These are phyloP conservation scores for Rhipidocladum racemiflorum DNA, from an alignment of 176 grass and related monocot genomes.

Conservation along the genomic window DNA sequence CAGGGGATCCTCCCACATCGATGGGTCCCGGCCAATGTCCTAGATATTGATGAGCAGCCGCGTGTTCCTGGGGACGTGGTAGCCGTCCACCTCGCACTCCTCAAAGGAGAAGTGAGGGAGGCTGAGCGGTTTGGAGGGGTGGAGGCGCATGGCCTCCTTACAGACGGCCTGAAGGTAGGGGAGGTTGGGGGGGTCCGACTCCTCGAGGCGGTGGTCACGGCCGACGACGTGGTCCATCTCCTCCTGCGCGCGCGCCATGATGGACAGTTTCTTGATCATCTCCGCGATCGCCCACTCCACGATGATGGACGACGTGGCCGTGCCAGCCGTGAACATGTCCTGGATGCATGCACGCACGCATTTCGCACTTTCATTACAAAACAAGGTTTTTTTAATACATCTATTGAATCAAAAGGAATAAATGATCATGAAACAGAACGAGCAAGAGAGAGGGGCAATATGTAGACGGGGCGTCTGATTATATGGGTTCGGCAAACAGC, in stretches of 20 bases:
- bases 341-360: neutral
- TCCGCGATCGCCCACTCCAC: slow-evolving; percentile 81
- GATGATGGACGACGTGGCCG: slow-evolving; percentile 86
- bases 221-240: slow-evolving; percentile 70
- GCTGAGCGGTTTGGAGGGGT: slow-evolving; percentile 74
- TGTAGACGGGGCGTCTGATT: too few relatives aligned
- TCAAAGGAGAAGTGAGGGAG: slow-evolving; percentile 76
- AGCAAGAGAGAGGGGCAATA: too few relatives aligned
- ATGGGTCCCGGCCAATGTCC: slow-evolving; percentile 71
- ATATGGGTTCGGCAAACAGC: too few relatives aligned
- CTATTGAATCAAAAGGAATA: too few relatives aligned
- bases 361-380: neutral
- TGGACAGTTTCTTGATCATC: slow-evolving; percentile 53
- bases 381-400: too few relatives aligned
- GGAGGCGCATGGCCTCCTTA: slow-evolving; percentile 72
- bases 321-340: slow-evolving; percentile 94
- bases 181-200: slow-evolving; percentile 54
- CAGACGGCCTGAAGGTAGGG: slow-evolving; percentile 69
- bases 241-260: slow-evolving; percentile 46
- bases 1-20: slow-evolving; percentile 50
- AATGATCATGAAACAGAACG: too few relatives aligned
- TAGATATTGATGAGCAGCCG: slow-evolving; percentile 69
- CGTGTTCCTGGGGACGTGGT: slow-evolving; percentile 58
- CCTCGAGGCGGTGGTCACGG: slow-evolving; percentile 43
- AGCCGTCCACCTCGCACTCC: slow-evolving; percentile 53